A percentile compares a stretch with the other conserved stretches of the same genome.
These are phyloP conservation scores for Russula virescens DNA, from an alignment of 768 basidiomycete species.

Conservation along the genomic window DNA sequence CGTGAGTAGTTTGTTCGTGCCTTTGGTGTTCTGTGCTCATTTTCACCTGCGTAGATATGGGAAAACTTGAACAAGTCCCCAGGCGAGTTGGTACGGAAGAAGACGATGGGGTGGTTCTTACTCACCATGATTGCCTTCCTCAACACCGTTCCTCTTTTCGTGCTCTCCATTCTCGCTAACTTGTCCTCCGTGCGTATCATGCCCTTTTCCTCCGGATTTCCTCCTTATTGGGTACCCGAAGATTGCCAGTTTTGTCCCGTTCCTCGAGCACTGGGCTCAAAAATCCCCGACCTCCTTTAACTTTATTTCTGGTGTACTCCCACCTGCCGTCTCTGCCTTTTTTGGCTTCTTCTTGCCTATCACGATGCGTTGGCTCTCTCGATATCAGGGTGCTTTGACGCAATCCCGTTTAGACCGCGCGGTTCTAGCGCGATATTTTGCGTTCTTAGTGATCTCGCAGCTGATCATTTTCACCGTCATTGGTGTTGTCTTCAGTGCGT, in stretches of 20 bases:
- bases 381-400: conserved; percentile 65
- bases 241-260: conserved; percentile 63
- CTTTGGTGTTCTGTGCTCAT: neutral
- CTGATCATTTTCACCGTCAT: conserved; percentile 91
- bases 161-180: conserved; percentile 90
- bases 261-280: conserved; percentile 66
- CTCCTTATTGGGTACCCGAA: conserved; percentile 28
- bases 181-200: conserved; percentile 58
- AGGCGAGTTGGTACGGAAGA: conserved; percentile 59
- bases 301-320: conserved; percentile 86
- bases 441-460: conserved; percentile 92
- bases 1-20: conserved; percentile 37
- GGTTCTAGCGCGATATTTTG: conserved; percentile 87
- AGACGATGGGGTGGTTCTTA: conserved; percentile 69
- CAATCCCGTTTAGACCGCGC: conserved; percentile 81
- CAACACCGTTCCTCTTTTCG: conserved; percentile 87
- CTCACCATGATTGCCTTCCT: conserved; percentile 81
- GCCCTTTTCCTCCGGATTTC: conserved; percentile 3
- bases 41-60: conserved; percentile 61
- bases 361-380: conserved; percentile 77
- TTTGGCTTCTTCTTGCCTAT: conserved; percentile 91
- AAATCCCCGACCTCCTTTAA: conserved; percentile 66
- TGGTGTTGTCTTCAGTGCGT: conserved; percentile 80
- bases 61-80: conserved; percentile 75
- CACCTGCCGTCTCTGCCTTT: conserved; percentile 79